These are phyloP conservation scores for Penicillium sp. DNA, from an alignment of 2,329 filamentous ascomycete species.

Conservation along the genomic window DNA sequence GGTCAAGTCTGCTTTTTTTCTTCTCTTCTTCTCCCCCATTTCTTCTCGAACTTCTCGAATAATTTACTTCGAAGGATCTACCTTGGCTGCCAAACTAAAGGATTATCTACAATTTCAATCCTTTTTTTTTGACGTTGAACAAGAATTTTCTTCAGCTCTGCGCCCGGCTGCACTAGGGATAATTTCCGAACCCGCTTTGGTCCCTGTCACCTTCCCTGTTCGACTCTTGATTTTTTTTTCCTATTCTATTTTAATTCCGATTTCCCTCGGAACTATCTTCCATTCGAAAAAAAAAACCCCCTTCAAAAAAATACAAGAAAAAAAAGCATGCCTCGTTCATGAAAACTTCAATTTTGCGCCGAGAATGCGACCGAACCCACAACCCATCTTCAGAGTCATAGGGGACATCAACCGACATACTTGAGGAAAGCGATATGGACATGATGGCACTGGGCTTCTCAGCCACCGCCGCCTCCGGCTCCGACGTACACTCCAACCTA, in stretches of 20 bases:
- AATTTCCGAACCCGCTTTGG: conserved; percentile 24
- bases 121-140: conserved; percentile 9
- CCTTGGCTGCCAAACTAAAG: conserved; percentile 5
- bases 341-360: conserved; percentile 16
- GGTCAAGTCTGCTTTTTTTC: conserved; percentile 13
- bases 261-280: conserved; percentile 3
- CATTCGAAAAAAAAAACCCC: neutral
- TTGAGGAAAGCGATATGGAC: conserved; percentile 28
- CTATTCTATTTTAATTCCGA: conserved; percentile 1
- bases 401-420: conserved; percentile 18
- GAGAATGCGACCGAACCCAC: conserved; percentile 31
- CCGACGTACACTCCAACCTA: conserved; percentile 36
- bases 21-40: conserved; percentile 9
- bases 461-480: conserved; percentile 29
- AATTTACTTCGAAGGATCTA: conserved; percentile 2
- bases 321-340: conserved; percentile 23
- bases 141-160: conserved; percentile 11
- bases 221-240: neutral
- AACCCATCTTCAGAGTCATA: conserved; percentile 18
- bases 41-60: conserved; percentile 1
- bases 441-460: conserved; percentile 33
- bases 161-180: conserved; percentile 21
- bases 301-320: neutral
- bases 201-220: conserved; percentile 14
- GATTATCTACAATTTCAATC: conserved; percentile 4